Base-by-base conservation (phyloP, 1,284 basidiomycete genomes). In the Farysia itapuensis region DNA sequence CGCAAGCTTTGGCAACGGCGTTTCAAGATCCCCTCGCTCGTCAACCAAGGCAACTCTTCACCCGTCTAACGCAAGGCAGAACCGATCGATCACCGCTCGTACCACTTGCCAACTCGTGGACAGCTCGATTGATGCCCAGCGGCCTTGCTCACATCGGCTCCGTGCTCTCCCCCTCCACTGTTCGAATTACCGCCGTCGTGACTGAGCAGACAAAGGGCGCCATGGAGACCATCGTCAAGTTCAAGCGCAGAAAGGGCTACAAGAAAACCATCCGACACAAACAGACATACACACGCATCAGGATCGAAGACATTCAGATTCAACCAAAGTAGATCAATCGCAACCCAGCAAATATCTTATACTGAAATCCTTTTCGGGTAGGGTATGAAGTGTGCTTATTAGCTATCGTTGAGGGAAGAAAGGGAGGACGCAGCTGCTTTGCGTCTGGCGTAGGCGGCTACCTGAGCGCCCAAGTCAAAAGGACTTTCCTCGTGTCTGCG, bases 211-310 rank as follows among this genome's bases (percentile, higher is more conserved):
- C 94, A 26, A 95, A 93, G 79, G 89, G 90, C 14, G 84, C 83
- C 37, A 86, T 97, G 86, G 89, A 94, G 79, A 83, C 82, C 63
- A 88, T 90, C 42, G 84, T 92, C 78, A 95, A 96, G 81, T 94
- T 92, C 82, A 98, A 97, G 82, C 81, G 91, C 78, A 86, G 94
- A 84, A 97, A 97, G 81, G 92, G 93, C 13, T 97, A 97, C 80
- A 80, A 83, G 77, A 86, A 84, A 78, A 86, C 85, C 7, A 83
- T 89, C 65, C 83, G 84, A 74, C 88, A 92, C 78, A 96, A 96
- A 79, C 90, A 93, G 78, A 86, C 87, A 4, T 96, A 90, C 81
- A 97, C 93, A 19, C 84, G 91, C 72, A 21, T 77, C 31, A 52
- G 76, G n/a, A 63, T 77, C 29, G 72, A 74, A 28, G 65, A 61